A percentile compares a stretch with the other conserved stretches of the same genome.
Conservation (phyloP, 169 alveolate genomes). For the Babesia divergens region DNA sequence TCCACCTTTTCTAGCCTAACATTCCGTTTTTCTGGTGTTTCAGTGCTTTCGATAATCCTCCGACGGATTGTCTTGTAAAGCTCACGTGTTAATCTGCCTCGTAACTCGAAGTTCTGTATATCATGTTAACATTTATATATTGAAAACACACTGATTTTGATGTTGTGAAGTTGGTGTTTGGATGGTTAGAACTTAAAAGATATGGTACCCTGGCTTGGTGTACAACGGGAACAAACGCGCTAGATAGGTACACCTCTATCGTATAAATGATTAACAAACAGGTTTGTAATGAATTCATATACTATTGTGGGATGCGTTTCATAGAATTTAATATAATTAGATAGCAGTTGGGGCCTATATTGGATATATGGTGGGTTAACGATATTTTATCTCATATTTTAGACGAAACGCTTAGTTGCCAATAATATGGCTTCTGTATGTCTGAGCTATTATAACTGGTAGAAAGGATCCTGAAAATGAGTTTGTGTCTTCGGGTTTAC, state of each 20-base stretch:
- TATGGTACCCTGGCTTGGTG: not conserved
- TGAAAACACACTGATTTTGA: not conserved
- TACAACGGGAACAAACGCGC: not conserved
- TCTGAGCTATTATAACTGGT: no score
- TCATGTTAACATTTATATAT: not conserved
- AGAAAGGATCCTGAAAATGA: no score
- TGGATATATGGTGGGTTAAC: no score
- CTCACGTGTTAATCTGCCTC: conserved; percentile 17
- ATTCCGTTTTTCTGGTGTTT: conserved; percentile 22
- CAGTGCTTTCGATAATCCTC: conserved; percentile 18
- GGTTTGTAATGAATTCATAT: not conserved
- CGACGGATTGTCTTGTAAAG: conserved; percentile 44
- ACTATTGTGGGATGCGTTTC: no score
- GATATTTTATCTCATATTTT: no score
- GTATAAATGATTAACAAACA: not conserved
- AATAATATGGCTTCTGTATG: no score
- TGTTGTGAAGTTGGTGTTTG: not conserved
- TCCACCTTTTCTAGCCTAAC: conserved; percentile 7
- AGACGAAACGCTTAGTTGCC: no score
- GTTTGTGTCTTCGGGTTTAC: no score
- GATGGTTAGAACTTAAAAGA: not conserved
- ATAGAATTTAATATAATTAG: no score
- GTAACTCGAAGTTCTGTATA: not conserved
- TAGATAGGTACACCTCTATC: not conserved
- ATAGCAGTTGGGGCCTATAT: no score